Evolutionary conservation across 768 basidiomycete genomes (phyloP), one percentile per base, ranked within the genome.

Genomic region (Russula virescens): DNA sequence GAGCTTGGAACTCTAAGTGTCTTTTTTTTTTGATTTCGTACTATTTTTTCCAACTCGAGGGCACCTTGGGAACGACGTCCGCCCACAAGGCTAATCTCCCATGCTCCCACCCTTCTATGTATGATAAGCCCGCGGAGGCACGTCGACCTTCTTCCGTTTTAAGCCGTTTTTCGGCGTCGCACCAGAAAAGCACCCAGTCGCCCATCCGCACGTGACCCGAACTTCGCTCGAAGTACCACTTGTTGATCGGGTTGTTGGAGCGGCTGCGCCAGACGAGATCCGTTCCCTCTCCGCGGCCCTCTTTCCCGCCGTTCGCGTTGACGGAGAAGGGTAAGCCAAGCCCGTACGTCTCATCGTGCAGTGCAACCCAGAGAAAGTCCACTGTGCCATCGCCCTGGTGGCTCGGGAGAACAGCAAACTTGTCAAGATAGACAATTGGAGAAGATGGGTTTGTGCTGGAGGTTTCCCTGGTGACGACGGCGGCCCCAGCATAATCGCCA

Each of bases 361-460:
- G 77, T 18, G 95, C 95, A 47, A 98, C 96, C 97, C 97, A 99
- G 42, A 99, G 78, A 78, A 99, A 99, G 76, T 99, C 97, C 61
- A 98, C 97, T 0, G 97, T 98, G 19, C 97, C 97, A 70, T 98
- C 96, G 23, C 97, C 97, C 74, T 99, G 97, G 71, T 98, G 86
- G 63, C 80, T 86, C 3, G 97, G 97, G 43, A 95, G 80, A 45
- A 99, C 94, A 18, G 95, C 96, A 73, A 99, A 99, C 76, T 99
- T 99, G 80, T 99, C 97, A 52, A 99, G 84, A 75, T 99, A 99
- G 18, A 91, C 87, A 63, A 96, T 85, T 7, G 71, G 61, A 43
- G 67, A 63, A 35, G 79, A 69, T 55, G 73, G 69, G 62, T 86
- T 83, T 62, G 81, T 79, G 38, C 68, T 52, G 51, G 69, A 69